A percentile compares a stretch with the other conserved stretches of the same genome.
phyloP scores from a whole-genome alignment of 2,329 filamentous ascomycete genomes.

The Emergomyces africanus region DNA sequence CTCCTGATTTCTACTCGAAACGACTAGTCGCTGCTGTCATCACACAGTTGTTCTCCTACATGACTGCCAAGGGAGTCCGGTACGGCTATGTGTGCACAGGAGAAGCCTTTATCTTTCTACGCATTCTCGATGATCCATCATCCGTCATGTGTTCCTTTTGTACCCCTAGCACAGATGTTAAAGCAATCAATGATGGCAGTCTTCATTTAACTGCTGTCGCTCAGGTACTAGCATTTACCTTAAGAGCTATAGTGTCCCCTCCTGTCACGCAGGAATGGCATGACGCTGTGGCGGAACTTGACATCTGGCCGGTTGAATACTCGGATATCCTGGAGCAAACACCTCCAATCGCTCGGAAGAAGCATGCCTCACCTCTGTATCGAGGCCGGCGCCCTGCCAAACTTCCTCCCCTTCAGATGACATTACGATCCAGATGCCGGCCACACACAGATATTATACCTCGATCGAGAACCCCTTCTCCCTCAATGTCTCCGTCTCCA shows the following conservation, averaged over 20 bases:
- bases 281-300: slow-evolving; percentile 12
- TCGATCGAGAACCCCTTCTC: background rate
- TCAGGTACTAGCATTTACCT: slow-evolving; percentile 21
- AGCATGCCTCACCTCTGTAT: background rate
- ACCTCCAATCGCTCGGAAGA: background rate
- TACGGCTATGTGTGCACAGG: slow-evolving; percentile 19
- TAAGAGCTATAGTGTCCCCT: slow-evolving; percentile 17
- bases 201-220: slow-evolving; percentile 22
- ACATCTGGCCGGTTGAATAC: slow-evolving; percentile 11
- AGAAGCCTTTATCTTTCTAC: slow-evolving; percentile 20
- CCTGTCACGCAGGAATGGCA: slow-evolving; percentile 16
- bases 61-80: slow-evolving; percentile 8
- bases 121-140: slow-evolving; percentile 14
- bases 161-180: slow-evolving; percentile 17
- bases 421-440: background rate
- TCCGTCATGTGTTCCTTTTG: slow-evolving; percentile 16
- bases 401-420: background rate
- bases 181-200: slow-evolving; percentile 11
- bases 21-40: slow-evolving; percentile 14
- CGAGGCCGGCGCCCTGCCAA: background rate
- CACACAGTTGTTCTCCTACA: slow-evolving; percentile 15
- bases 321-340: slow-evolving; percentile 11
- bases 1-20: slow-evolving; percentile 15
- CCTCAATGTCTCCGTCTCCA: slow-evolving; percentile 1
- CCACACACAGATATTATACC: background rate